A percentile compares a stretch with the other conserved stretches of the same genome.
Conservation (phyloP, 345 rosid genomes). For the Linum usitatissimum region DNA sequence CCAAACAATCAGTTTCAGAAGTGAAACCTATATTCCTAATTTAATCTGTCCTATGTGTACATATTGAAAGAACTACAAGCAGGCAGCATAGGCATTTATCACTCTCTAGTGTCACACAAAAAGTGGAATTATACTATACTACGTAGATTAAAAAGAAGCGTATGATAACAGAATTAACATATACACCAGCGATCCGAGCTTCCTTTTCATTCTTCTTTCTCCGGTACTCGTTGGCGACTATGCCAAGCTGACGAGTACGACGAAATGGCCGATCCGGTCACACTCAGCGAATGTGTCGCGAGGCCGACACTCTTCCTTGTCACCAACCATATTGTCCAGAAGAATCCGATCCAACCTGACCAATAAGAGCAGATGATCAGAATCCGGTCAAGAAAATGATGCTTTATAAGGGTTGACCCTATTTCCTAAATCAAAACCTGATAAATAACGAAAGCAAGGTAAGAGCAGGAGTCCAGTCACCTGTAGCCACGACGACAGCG, state of each 20-base stretch:
- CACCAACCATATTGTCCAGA: conserved; percentile 61
- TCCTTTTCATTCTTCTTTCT: conserved; percentile 5
- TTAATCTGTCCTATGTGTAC: no score
- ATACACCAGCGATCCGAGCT: not conserved
- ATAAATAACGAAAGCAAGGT: not conserved
- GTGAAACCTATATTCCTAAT: no score
- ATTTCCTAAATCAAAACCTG: not conserved
- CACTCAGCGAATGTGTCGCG: conserved; percentile 45
- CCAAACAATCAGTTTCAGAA: no score
- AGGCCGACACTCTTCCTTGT: conserved; percentile 44
- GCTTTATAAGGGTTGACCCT: no score
- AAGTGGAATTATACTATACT: no score
- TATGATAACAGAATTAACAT: not conserved
- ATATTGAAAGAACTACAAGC: no score
- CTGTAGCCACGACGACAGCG: conserved; percentile 52
- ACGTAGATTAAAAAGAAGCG: not conserved
- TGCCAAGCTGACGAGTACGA: conserved; percentile 30
- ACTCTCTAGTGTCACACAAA: no score
- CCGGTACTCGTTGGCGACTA: conserved; percentile 13
- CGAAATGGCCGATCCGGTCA: conserved; percentile 54
- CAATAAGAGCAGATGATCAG: not conserved
- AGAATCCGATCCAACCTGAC: conserved; percentile 87
- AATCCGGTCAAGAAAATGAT: not conserved
- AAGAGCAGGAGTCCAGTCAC: conserved; percentile 18
- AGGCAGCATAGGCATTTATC: no score